Evolutionary conservation across 2,329 filamentous ascomycete species (phyloP).

Genomic region (Alternaria panax): DNA sequence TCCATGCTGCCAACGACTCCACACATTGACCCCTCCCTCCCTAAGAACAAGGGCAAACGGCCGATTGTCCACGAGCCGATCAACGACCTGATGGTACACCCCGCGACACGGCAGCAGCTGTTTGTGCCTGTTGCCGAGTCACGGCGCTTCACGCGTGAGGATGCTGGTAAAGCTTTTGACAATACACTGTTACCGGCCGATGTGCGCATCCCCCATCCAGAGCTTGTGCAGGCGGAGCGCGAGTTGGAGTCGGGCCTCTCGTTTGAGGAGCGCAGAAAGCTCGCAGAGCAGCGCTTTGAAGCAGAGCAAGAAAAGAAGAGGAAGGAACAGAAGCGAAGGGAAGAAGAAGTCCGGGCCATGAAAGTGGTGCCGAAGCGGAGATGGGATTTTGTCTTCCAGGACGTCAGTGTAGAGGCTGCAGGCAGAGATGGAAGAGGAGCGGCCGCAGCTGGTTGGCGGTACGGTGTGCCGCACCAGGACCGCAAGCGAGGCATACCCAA

Average conservation of each 20-base stretch:
- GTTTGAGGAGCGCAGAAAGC: constrained; percentile 45
- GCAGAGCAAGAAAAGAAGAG: constrained; percentile 47
- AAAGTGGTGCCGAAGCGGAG: constrained; percentile 58
- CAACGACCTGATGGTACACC: constrained; percentile 69
- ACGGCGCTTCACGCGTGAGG: constrained; percentile 69
- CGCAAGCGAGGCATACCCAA: constrained; percentile 69
- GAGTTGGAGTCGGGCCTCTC: constrained; percentile 39
- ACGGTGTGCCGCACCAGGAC: constrained; percentile 68
- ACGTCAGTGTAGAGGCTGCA: constrained; percentile 63
- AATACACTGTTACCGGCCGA: constrained; percentile 67
- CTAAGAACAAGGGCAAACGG: constrained; percentile 43
- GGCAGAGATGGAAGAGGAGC: constrained; percentile 63
- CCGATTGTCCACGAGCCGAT: constrained; percentile 64
- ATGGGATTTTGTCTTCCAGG: constrained; percentile 68
- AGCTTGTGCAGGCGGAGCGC: constrained; percentile 59
- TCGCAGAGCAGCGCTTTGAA: constrained; percentile 40
- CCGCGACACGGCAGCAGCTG: constrained; percentile 61
- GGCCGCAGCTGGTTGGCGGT: constrained; percentile 64
- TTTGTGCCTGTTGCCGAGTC: constrained; percentile 71
- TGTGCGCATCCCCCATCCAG: constrained; percentile 69
- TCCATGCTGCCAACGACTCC: constrained; percentile 78
- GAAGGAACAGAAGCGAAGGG: constrained; percentile 52
- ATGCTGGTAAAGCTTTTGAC: constrained; percentile 68
- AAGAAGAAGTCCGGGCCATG: constrained; percentile 53
- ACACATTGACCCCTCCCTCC: constrained; percentile 45